Percentiles rank a stretch among this genome's conserved stretches.
These are phyloP conservation scores for Stromatinia cepivora DNA, from an alignment of 2,329 filamentous ascomycete species.

Conservation along the genomic window DNA sequence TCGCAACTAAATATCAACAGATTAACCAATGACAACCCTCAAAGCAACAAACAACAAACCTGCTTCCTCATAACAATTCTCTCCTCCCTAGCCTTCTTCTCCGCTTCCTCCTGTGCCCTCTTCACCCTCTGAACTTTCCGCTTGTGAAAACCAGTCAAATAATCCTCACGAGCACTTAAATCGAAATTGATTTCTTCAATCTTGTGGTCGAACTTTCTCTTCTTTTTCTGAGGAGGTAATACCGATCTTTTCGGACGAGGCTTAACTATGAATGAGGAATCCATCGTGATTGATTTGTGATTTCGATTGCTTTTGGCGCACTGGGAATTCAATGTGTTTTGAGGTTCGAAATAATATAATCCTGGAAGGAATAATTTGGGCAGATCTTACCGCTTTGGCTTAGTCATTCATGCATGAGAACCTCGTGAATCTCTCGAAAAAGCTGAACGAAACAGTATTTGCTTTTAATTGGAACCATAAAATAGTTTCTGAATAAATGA, in stretches of 20 bases:
- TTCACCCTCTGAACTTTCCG: constrained; percentile 85
- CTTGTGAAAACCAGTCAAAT: constrained; percentile 94
- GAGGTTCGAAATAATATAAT: constrained; percentile 3
- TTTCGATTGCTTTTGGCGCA: constrained; percentile 10
- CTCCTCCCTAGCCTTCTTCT: constrained; percentile 75
- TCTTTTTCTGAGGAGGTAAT: constrained; percentile 63
- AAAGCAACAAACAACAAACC: constrained; percentile 50
- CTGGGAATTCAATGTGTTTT: not conserved
- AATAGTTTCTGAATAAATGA: not conserved
- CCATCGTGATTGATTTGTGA: constrained; percentile 26
- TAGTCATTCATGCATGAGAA: not conserved
- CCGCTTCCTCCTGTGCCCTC: constrained; percentile 78
- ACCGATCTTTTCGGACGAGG: constrained; percentile 58
- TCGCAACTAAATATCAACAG: constrained; percentile 61
- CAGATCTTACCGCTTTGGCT: constrained; percentile 9
- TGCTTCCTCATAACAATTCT: constrained; percentile 71
- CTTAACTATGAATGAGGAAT: constrained; percentile 51
- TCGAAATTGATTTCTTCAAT: constrained; percentile 88
- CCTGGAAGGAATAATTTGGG: constrained; percentile 24
- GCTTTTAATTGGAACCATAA: not conserved
- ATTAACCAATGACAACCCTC: constrained; percentile 23
- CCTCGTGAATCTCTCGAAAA: not conserved
- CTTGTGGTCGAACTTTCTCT: constrained; percentile 56
- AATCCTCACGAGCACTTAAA: constrained; percentile 74
- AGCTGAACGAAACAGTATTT: too few relatives aligned